Evolutionary conservation across 2,329 filamentous ascomycete species (phyloP), one percentile per base, ranked within the genome.

Genomic region (Hypocreales sp.): DNA sequence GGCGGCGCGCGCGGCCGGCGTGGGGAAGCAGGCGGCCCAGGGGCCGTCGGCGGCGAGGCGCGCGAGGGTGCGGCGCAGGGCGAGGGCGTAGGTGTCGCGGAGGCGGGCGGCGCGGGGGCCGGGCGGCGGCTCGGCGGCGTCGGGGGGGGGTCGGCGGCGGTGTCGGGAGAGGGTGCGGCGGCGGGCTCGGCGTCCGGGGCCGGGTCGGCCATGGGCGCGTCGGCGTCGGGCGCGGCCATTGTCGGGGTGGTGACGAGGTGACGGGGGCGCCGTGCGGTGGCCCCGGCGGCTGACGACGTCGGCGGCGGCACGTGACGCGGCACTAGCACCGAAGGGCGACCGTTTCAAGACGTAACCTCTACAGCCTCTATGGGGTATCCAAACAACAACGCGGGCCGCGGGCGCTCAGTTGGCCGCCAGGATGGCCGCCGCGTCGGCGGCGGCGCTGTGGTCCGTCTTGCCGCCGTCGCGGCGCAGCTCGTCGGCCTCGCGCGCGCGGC

Each of bases 11-110:
- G 48, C 43, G 12, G 66, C 60, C n/a, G 74, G 55, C 13, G 64
- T 70, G 23, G 72, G 71, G 45, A 72, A 77, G 49, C 72, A 77
- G 2, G 61, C 55, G 3, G 62, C 61, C 38, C 76, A 65, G 44
- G 68, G 69, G 26, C 63, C 56, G 52, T 61, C 69, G 35, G 52
- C 59, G 36, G 52, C 59, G 29, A 75, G 55, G 41, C 66, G 63
- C 37, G 47, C 53, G 18, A 76, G 57, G 3, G 71, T 73, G 38
- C 60, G 61, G 24, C 48, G 37, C 15, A 75, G 58, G 16, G 61
- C 60, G 31, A 56, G 50, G 29, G 56, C 53, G 43, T 71, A 72
- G 19, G 72, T 53, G 29, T 61, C 52, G 28, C 62, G 58, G 31
- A 76, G 60, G 24, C 64, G 60, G 16, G 52, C 40, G 3, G 72